Evolutionary conservation across 345 rosid species (phyloP), one percentile per base, ranked within the genome.

Genomic region (Jatropha curcas): DNA sequence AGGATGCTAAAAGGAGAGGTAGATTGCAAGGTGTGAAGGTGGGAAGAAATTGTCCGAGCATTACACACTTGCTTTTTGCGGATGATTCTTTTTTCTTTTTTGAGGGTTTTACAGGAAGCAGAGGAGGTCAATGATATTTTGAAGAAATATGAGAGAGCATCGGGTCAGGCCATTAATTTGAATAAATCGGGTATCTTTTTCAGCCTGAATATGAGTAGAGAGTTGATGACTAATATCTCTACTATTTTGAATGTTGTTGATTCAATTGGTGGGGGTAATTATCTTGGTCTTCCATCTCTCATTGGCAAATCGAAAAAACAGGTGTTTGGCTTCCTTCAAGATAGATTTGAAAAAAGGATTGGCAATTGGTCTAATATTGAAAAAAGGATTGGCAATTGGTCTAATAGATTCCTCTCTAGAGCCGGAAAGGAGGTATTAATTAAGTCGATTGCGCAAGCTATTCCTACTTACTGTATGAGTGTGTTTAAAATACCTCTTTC

Each of bases 281-380:
- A 45, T 45, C 50, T 45, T 45, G 59, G 59, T 55, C 59, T 55
- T 55, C 59, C 59, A n/a, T 55, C 30, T 20, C 28, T 55, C 22
- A 55, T 55, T 55, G 59, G 59, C 5, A 20, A 28, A 13, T 55
- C 59, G 5, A 55, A 55, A 28, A 55, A 0, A 28, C 59, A 55
- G 27, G 28, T 55, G 59, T 55, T 55, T 55, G 59, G 59, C 22
- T 55, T 55, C 12, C 11, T 55, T 2, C 10, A 0, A 1, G 31
- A 24, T 4, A 24, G 22, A 16, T n/a, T 52, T 52, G 57, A 52
- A n/a, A 52, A 52, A 52, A 11, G 57, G 24, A 3, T 52, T 0
- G 57, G n/a, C n/a, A n/a, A n/a, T n/a, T n/a, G n/a, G n/a, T n/a
- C n/a, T n/a, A n/a, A n/a, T n/a, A n/a, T n/a, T n/a, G n/a, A n/a